A percentile compares a stretch with the other conserved stretches of the same genome.
phyloP scores from a whole-genome alignment of 441 rosid species.

The Pelargonium cotyledonis region DNA sequence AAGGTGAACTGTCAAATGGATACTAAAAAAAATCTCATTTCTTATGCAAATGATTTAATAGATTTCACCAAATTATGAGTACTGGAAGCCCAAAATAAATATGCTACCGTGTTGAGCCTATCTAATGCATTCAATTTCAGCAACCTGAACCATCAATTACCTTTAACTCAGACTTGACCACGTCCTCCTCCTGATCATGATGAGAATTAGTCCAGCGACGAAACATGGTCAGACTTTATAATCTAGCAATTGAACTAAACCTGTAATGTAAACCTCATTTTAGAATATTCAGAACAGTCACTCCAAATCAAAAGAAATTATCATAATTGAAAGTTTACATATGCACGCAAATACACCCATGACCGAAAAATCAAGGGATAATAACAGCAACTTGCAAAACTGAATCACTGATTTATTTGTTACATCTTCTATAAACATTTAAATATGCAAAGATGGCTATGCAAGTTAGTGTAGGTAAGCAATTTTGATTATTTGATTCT shows the following conservation, averaged over 20 bases:
- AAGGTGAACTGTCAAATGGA: not conserved
- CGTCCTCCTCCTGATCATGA: conserved; percentile 42
- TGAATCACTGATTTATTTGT: not conserved
- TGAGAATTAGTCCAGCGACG: conserved; percentile 44
- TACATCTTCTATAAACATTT: not conserved
- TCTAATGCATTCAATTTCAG: not conserved
- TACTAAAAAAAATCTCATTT: not conserved
- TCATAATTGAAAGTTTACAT: not conserved
- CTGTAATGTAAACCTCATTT: conserved; percentile 14
- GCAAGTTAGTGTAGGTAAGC: too few species aligned
- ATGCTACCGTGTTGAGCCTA: not conserved
- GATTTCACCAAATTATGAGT: not conserved
- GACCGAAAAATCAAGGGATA: not conserved
- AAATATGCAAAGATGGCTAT: not conserved
- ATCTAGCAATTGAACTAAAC: conserved; percentile 20
- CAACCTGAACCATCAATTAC: conserved; percentile 28
- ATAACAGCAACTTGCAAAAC: not conserved
- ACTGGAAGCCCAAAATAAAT: not conserved
- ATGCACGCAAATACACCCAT: not conserved
- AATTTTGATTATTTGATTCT: not conserved
- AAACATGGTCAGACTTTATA: conserved; percentile 43
- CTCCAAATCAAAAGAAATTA: not conserved
- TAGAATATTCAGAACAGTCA: not conserved
- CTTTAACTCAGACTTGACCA: conserved; percentile 46
- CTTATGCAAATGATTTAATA: not conserved